phyloP scores from a whole-genome alignment of 2,329 filamentous ascomycete species.

The Alternaria incomplexa region DNA sequence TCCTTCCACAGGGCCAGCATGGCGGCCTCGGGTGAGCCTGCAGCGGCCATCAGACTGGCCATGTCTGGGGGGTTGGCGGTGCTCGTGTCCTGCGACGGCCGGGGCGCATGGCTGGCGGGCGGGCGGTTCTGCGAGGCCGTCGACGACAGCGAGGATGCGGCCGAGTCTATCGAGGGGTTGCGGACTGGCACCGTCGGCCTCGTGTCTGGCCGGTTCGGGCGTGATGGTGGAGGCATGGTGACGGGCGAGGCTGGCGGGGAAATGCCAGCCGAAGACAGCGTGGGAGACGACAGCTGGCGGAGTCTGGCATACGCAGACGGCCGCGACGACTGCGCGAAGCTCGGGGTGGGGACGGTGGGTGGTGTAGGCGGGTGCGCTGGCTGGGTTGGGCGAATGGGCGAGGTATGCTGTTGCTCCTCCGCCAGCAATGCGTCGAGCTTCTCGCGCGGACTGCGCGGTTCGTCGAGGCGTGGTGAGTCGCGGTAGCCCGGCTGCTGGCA shows the following conservation, averaged over 20 bases:
- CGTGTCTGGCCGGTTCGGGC: conserved; percentile 42
- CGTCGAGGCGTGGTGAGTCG: conserved; percentile 43
- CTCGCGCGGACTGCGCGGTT: conserved; percentile 48
- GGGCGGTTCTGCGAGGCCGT: conserved; percentile 57
- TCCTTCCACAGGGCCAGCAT: conserved; percentile 89
- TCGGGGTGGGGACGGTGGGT: conserved; percentile 14
- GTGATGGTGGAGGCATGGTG: conserved; percentile 46
- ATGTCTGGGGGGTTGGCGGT: conserved; percentile 75
- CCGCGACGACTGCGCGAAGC: conserved; percentile 25
- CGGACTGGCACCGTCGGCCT: conserved; percentile 58
- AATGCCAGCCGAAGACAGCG: conserved; percentile 37
- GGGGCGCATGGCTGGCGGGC: conserved; percentile 63
- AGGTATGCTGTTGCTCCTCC: conserved; percentile 32
- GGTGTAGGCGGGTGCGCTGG: conserved; percentile 15
- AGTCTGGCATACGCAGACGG: conserved; percentile 41
- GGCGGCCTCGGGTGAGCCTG: conserved; percentile 86
- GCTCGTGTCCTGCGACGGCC: conserved; percentile 59
- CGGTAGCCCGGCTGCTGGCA: conserved; percentile 29
- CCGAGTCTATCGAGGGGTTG: conserved; percentile 90
- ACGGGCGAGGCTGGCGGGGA: conserved; percentile 44
- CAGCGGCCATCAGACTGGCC: conserved; percentile 76
- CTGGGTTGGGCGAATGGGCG: conserved; percentile 21
- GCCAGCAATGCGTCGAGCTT: conserved; percentile 49
- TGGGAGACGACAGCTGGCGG: conserved; percentile 45
- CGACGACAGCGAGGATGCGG: conserved; percentile 70